Evolutionary conservation across 2,329 filamentous ascomycete genomes (phyloP).

Genomic region (Nemania serpens): DNA sequence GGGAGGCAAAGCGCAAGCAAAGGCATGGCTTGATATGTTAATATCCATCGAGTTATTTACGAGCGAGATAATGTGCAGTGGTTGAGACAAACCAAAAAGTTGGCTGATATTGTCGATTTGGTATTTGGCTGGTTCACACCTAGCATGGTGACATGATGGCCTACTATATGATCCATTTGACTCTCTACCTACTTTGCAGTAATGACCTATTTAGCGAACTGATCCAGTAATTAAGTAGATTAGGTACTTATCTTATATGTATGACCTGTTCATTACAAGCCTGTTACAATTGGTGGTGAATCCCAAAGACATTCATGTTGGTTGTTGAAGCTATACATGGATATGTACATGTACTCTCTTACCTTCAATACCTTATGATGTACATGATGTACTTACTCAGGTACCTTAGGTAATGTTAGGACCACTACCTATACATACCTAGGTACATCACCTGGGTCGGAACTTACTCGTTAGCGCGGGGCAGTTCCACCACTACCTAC

Average conservation of each 20-base stretch:
- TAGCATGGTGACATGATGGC: background rate
- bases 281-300: no score
- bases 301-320: no score
- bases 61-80: conserved; percentile 8
- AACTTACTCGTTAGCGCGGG: conserved; percentile 17
- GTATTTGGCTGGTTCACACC: background rate
- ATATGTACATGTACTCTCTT: background rate
- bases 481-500: background rate
- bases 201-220: no score
- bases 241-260: no score
- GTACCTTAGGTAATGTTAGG: no score
- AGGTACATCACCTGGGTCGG: no score
- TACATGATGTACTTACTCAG: no score
- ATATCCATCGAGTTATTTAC: conserved; percentile 17
- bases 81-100: conserved; percentile 6
- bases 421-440: no score
- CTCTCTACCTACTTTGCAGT: background rate
- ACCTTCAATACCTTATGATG: no score
- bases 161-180: background rate
- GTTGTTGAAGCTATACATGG: no score
- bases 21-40: conserved; percentile 16
- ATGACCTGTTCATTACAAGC: no score
- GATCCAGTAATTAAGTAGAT: no score
- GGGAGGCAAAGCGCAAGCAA: conserved; percentile 21
- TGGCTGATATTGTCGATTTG: background rate